phyloP scores from a whole-genome alignment of 352 stramenopile species.

The Pythium phragmitis region DNA sequence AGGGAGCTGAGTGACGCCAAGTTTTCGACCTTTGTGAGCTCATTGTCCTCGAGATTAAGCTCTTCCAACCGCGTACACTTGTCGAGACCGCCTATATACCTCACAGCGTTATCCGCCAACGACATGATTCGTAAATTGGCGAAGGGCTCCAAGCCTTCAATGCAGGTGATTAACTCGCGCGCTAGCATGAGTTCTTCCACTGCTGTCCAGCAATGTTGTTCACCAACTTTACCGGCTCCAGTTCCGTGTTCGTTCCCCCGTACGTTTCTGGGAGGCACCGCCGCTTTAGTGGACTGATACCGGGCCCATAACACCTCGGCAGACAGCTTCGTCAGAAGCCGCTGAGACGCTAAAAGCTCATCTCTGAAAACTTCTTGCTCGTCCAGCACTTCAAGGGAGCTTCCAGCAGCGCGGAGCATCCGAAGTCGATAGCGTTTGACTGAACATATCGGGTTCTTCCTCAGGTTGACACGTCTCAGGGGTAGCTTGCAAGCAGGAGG shows the following conservation, averaged over 20 bases:
- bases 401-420: conserved; percentile 47
- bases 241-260: background rate
- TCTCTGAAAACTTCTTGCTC: conserved; percentile 43
- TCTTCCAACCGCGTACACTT: conserved; percentile 69
- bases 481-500: conserved; percentile 10
- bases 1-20: conserved; percentile 52
- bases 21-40: conserved; percentile 66
- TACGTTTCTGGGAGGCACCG: background rate
- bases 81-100: conserved; percentile 51
- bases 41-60: conserved; percentile 76
- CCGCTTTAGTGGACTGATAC: conserved; percentile 9
- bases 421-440: conserved; percentile 73
- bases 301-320: conserved; percentile 40
- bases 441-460: conserved; percentile 64
- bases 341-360: conserved; percentile 36
- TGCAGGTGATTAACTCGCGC: conserved; percentile 51
- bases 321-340: conserved; percentile 50
- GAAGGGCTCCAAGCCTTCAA: conserved; percentile 56
- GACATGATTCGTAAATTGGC: conserved; percentile 58
- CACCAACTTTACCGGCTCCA: conserved; percentile 1
- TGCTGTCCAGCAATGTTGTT: conserved; percentile 39
- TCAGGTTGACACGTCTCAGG: conserved; percentile 53
- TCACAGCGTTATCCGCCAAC: conserved; percentile 74
- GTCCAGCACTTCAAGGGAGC: conserved; percentile 43
- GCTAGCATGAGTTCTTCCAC: conserved; percentile 68